Evolutionary conservation across 352 stramenopile genomes (phyloP).

Genomic region (Globisporangium splendens): DNA sequence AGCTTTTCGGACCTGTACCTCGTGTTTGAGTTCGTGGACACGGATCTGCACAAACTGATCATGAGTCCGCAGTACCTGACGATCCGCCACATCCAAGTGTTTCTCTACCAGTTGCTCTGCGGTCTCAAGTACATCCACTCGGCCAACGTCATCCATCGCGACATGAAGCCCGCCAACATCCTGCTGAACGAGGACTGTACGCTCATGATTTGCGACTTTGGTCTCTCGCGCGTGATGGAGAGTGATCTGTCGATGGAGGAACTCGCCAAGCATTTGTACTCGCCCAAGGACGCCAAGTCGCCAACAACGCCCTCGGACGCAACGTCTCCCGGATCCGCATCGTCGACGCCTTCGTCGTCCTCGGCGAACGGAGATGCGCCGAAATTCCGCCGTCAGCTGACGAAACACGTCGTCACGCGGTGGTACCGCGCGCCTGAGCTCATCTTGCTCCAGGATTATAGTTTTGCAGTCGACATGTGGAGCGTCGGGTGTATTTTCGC

Average conservation of each 20-base stretch:
- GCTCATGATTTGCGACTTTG: slow-evolving; percentile 86
- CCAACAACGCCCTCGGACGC: slow-evolving; percentile 61
- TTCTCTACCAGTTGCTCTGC: slow-evolving; percentile 94
- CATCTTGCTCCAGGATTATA: slow-evolving; percentile 96
- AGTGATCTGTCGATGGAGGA: slow-evolving; percentile 75
- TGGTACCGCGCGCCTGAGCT: slow-evolving; percentile 97
- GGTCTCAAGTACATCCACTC: slow-evolving; percentile 97
- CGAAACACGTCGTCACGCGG: slow-evolving; percentile 98
- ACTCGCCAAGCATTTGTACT: slow-evolving; percentile 74
- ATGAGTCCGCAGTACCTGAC: slow-evolving; percentile 91
- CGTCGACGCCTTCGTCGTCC: slow-evolving; percentile 68
- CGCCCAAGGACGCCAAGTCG: slow-evolving; percentile 74
- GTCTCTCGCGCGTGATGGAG: slow-evolving; percentile 78
- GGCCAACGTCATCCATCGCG: slow-evolving; percentile 85
- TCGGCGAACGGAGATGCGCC: slow-evolving; percentile 35
- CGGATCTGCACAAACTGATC: slow-evolving; percentile 93
- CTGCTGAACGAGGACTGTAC: slow-evolving; percentile 86
- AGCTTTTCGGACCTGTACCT: slow-evolving; percentile 90
- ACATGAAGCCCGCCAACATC: slow-evolving; percentile 89
- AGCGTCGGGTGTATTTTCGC: slow-evolving; percentile 95
- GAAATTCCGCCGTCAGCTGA: slow-evolving; percentile 90
- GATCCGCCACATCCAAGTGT: slow-evolving; percentile 96
- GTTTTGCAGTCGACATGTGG: slow-evolving; percentile 98
- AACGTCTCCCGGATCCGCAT: slow-evolving; percentile 55
- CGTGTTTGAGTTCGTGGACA: slow-evolving; percentile 92